phyloP scores from a whole-genome alignment of 345 rosid genomes.

The Citrus maxima region DNA sequence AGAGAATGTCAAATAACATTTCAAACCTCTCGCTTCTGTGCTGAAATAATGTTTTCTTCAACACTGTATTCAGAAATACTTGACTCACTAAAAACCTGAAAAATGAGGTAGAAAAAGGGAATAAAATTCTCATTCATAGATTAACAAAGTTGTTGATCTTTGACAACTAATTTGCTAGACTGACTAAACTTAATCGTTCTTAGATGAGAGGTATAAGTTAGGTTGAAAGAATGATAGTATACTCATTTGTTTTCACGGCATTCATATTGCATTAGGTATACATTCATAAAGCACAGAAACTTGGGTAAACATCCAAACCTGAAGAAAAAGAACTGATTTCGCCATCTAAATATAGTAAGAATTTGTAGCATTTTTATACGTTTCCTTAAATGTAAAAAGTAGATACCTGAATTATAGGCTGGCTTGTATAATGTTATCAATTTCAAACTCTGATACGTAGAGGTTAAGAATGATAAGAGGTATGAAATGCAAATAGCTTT shows the following conservation, averaged over 20 bases:
- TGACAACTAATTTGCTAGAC: background rate
- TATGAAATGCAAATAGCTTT: background rate
- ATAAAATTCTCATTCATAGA: background rate
- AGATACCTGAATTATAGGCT: background rate
- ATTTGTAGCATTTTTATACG: background rate
- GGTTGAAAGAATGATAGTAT: background rate
- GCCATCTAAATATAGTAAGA: background rate
- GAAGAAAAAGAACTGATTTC: background rate
- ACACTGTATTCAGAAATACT: slow-evolving; percentile 65
- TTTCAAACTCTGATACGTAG: background rate
- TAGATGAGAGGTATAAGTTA: background rate
- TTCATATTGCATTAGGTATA: background rate
- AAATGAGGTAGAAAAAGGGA: background rate
- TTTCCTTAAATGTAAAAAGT: background rate
- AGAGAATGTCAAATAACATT: background rate
- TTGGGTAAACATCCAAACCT: background rate
- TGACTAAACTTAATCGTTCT: background rate
- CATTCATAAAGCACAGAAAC: background rate
- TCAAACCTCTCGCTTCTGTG: slow-evolving; percentile 66
- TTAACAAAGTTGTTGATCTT: background rate
- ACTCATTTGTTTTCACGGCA: background rate
- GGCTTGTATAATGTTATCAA: background rate
- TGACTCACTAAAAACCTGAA: slow-evolving; percentile 75
- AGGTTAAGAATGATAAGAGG: background rate
- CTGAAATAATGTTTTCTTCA: slow-evolving; percentile 40